phyloP scores from a whole-genome alignment of 2,329 filamentous ascomycete genomes.

The Alternaria sp. region DNA sequence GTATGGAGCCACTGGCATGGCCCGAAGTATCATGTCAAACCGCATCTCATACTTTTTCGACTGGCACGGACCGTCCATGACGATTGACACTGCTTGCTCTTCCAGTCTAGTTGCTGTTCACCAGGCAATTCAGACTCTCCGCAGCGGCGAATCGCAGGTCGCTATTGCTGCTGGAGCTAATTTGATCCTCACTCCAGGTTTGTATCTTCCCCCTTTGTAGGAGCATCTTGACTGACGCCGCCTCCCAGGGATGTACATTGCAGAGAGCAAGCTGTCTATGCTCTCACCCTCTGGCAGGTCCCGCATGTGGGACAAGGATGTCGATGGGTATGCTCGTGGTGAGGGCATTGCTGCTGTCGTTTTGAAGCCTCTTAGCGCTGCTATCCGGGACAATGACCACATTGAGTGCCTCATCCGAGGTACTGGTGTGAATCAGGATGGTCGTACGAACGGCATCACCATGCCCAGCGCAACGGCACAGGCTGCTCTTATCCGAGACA shows the following conservation, averaged over 20 bases:
- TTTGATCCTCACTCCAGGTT: conserved; percentile 23
- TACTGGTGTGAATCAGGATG: conserved; percentile 52
- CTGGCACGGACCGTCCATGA: conserved; percentile 26
- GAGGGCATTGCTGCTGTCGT: conserved; percentile 63
- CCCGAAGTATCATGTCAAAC: too few species aligned
- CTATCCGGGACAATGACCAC: conserved; percentile 58
- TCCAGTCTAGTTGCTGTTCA: conserved; percentile 44
- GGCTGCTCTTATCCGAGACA: conserved; percentile 34
- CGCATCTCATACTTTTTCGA: too few species aligned
- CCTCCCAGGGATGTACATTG: too few species aligned
- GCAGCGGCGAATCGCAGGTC: conserved; percentile 21
- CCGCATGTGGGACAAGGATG: conserved; percentile 49
- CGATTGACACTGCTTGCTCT: conserved; percentile 53
- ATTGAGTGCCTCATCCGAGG: conserved; percentile 54
- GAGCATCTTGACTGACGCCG: too few species aligned
- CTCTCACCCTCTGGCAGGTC: conserved; percentile 38
- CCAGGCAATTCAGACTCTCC: conserved; percentile 24
- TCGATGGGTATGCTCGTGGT: conserved; percentile 62
- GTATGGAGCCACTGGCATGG: too few species aligned
- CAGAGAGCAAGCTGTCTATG: conserved; percentile 36
- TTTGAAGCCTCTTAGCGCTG: conserved; percentile 60
- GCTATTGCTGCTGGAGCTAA: conserved; percentile 28
- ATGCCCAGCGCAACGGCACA: conserved; percentile 58
- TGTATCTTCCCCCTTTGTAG: too few species aligned
- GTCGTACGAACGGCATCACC: conserved; percentile 52